Conservation (phyloP, 169 alveolate genomes). For the Neospora caninum region DNA sequence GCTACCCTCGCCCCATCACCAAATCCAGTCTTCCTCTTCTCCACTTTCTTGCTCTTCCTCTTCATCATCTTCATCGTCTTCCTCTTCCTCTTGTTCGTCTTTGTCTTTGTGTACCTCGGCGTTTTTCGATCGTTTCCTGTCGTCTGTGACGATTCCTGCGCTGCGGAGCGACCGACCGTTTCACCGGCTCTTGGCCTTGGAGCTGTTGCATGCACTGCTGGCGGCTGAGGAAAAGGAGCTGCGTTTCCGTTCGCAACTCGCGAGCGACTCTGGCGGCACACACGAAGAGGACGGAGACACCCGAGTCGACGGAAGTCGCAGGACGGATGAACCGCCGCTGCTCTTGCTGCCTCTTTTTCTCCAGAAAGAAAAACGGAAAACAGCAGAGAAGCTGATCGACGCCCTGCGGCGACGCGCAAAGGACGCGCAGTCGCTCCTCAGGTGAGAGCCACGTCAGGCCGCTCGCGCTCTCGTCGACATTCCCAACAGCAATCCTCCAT, state of each 20-base stretch:
- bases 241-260: background rate
- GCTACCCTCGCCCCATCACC: no score
- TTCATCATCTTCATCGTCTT: no score
- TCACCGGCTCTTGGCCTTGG: conserved; percentile 57
- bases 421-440: background rate
- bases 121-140: conserved; percentile 38
- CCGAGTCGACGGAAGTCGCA: background rate
- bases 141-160: conserved; percentile 16
- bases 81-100: no score
- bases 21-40: no score
- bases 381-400: background rate
- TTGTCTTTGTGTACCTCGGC: background rate
- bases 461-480: no score
- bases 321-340: background rate
- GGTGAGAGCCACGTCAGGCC: background rate
- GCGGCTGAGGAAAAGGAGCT: background rate
- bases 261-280: background rate
- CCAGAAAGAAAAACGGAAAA: background rate
- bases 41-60: no score
- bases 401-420: background rate
- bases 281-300: background rate
- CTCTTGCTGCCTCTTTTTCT: background rate
- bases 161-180: conserved; percentile 40
- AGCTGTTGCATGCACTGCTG: conserved; percentile 57
- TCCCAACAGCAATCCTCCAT: no score